Percentiles rank a stretch among this genome's conserved stretches.
These are phyloP conservation scores for Debaryomyces sp. DNA, from an alignment of 1,139 yeast species.

Conservation along the genomic window DNA sequence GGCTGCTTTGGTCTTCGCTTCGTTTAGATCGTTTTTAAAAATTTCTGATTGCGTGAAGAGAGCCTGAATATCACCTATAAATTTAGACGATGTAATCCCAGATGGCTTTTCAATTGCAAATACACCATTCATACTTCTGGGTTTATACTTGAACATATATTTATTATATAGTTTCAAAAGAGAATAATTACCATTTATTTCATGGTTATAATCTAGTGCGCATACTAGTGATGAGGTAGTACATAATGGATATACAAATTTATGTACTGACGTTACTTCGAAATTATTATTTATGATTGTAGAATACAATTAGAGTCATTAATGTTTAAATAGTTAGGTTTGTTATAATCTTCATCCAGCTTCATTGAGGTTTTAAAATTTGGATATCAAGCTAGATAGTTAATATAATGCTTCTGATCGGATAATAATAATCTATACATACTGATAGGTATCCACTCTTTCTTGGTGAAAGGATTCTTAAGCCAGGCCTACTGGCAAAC, in stretches of 20 bases:
- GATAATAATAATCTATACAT: slow-evolving; percentile 21
- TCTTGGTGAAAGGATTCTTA: slow-evolving; percentile 56
- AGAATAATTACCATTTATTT: not conserved
- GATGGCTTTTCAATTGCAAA: slow-evolving; percentile 93
- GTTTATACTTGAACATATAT: slow-evolving; percentile 13
- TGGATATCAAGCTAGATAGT: slow-evolving; percentile 47
- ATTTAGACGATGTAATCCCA: slow-evolving; percentile 79
- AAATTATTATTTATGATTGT: not conserved
- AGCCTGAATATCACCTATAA: slow-evolving; percentile 65
- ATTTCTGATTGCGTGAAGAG: slow-evolving; percentile 61
- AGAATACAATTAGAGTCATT: not conserved
- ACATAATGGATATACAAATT: not conserved
- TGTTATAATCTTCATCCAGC: not conserved
- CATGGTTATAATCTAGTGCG: not conserved
- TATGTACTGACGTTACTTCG: not conserved
- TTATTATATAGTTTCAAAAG: not conserved
- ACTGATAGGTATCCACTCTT: slow-evolving; percentile 65
- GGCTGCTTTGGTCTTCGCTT: slow-evolving; percentile 33
- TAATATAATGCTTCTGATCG: slow-evolving; percentile 10
- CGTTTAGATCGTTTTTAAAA: slow-evolving; percentile 58
- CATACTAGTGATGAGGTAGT: not conserved
- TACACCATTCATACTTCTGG: slow-evolving; percentile 69
- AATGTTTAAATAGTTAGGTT: not conserved
- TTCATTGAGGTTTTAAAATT: slow-evolving; percentile 41
- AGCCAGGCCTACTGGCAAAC: slow-evolving; percentile 18